phyloP scores from a whole-genome alignment of 164 flowering plant genomes.

The Sedum album region DNA sequence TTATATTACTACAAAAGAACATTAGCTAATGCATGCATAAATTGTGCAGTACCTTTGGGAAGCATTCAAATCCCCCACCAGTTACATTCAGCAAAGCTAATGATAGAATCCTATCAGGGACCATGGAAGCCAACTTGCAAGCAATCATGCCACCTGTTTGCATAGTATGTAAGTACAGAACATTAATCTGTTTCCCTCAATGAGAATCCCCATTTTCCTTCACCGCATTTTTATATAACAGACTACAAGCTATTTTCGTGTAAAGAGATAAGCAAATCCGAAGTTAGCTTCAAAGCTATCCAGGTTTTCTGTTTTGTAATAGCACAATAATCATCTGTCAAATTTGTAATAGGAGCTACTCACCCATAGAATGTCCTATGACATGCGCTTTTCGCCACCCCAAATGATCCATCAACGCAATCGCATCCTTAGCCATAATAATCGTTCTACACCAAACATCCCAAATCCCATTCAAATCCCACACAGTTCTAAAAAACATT shows the following conservation, averaged over 20 bases:
- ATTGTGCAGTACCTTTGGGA: constrained; percentile 61
- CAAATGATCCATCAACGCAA: constrained; percentile 84
- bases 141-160: constrained; percentile 90
- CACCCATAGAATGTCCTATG: constrained; percentile 98
- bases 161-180: neutral
- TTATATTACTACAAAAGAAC: no score
- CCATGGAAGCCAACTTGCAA: constrained; percentile 84
- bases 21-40: neutral
- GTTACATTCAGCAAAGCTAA: constrained; percentile 88
- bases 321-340: neutral
- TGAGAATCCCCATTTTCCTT: no score
- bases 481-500: neutral
- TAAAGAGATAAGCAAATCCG: no score
- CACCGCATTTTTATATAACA: no score
- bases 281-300: neutral
- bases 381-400: constrained; percentile 89
- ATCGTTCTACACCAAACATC: constrained; percentile 43
- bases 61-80: constrained; percentile 89
- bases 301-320: no score
- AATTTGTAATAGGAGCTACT: constrained; percentile 17
- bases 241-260: no score
- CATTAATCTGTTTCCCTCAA: neutral
- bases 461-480: neutral
- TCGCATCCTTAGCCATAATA: constrained; percentile 88
- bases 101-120: constrained; percentile 67